phyloP scores from a whole-genome alignment of 352 stramenopile genomes.

The Phytophthora pseudosyringae region DNA sequence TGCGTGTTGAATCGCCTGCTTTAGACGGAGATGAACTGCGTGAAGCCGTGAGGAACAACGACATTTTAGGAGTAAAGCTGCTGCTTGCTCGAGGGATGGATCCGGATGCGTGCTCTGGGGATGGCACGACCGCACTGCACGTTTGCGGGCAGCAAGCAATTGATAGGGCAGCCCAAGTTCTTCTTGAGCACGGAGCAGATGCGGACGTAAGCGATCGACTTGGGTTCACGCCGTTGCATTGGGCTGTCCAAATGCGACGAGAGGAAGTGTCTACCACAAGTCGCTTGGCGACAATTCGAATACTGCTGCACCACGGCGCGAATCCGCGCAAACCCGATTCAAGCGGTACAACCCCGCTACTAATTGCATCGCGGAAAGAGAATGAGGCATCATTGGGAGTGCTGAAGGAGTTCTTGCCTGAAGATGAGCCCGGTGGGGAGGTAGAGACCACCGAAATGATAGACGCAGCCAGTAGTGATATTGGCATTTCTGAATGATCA shows the following conservation, averaged over 20 bases:
- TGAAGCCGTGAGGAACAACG: conserved; percentile 78
- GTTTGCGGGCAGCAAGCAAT: conserved; percentile 84
- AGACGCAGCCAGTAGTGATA: conserved; percentile 23
- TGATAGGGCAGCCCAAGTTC: conserved; percentile 52
- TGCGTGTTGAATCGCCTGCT: conserved; percentile 4
- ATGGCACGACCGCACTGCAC: conserved; percentile 77
- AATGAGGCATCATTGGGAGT: conserved; percentile 66
- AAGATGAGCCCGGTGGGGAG: conserved; percentile 23
- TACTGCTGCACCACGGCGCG: conserved; percentile 68
- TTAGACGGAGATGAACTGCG: conserved; percentile 80
- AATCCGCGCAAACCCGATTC: conserved; percentile 50
- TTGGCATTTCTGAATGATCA: conserved; percentile 30
- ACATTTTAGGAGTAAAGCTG: conserved; percentile 61
- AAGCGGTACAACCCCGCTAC: conserved; percentile 60
- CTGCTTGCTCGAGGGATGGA: conserved; percentile 69
- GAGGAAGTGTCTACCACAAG: conserved; percentile 72
- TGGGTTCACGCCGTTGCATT: conserved; percentile 81
- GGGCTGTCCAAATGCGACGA: conserved; percentile 81
- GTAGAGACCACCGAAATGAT: conserved; percentile 28
- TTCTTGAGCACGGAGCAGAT: conserved; percentile 73
- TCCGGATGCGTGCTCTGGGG: conserved; percentile 53
- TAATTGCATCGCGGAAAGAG: conserved; percentile 74
- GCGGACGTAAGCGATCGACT: conserved; percentile 64
- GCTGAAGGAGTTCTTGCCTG: conserved; percentile 59
- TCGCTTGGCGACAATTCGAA: conserved; percentile 73